phyloP scores from a whole-genome alignment of 2,329 filamentous ascomycete species.

The Fusarium sp. region DNA sequence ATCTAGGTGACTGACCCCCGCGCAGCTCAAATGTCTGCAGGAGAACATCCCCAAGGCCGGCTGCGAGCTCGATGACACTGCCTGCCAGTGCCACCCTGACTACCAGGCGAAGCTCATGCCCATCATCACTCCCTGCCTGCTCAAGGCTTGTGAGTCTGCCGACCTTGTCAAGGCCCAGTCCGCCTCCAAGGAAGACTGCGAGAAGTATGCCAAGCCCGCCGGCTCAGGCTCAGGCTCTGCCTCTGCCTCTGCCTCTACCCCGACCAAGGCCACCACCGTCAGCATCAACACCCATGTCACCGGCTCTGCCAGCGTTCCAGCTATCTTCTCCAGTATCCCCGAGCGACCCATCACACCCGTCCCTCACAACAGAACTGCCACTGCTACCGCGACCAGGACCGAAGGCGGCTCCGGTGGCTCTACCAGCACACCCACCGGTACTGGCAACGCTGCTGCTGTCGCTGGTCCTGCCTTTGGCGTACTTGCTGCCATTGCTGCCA shows the following conservation, averaged over 20 bases:
- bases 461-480: constrained; percentile 46
- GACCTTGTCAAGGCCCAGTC: constrained; percentile 49
- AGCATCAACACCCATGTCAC: constrained; percentile 28
- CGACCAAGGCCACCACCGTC: constrained; percentile 13
- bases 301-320: constrained; percentile 22
- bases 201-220: constrained; percentile 36
- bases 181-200: constrained; percentile 49
- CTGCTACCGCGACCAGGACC: constrained; percentile 11
- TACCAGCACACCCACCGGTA: not conserved
- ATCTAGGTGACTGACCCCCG: constrained; percentile 3
- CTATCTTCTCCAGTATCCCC: constrained; percentile 32
- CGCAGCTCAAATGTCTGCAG: constrained; percentile 50
- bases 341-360: constrained; percentile 24
- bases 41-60: constrained; percentile 51
- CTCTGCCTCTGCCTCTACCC: constrained; percentile 14
- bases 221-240: constrained; percentile 12
- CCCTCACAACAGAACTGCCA: constrained; percentile 16
- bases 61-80: constrained; percentile 52
- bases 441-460: constrained; percentile 37
- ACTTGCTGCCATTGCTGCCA: constrained; percentile 48
- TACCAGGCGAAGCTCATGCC: constrained; percentile 49
- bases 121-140: constrained; percentile 49
- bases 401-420: constrained; percentile 2
- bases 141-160: constrained; percentile 48
- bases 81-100: constrained; percentile 53